phyloP scores from a whole-genome alignment of 2,329 filamentous ascomycete genomes.

The Botrytis squamosa region DNA sequence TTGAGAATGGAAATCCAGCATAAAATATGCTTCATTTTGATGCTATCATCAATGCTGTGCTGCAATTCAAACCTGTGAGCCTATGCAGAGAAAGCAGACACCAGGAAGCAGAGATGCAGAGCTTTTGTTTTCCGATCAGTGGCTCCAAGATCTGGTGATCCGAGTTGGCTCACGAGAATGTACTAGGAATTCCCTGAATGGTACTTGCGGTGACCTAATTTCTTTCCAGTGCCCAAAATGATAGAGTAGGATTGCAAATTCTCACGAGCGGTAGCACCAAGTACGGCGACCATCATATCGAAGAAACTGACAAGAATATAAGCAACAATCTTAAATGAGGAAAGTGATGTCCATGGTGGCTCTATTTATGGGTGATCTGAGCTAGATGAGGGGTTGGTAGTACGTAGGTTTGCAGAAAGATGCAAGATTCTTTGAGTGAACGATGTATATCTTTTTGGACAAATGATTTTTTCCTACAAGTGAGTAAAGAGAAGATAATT shows the following conservation, averaged over 20 bases:
- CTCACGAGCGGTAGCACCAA: background rate
- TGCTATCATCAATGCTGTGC: background rate
- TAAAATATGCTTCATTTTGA: background rate
- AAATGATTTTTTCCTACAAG: background rate
- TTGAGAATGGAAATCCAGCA: background rate
- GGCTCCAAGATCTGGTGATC: background rate
- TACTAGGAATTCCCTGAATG: background rate
- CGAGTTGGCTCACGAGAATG: background rate
- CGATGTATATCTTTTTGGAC: background rate
- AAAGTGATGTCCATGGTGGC: background rate
- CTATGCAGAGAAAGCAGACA: background rate
- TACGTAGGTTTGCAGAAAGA: background rate
- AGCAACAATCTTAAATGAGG: background rate
- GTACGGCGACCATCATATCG: background rate
- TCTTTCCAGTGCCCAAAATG: background rate
- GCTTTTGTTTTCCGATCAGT: background rate
- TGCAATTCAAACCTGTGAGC: background rate
- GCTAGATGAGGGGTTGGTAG: background rate
- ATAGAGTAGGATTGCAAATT: background rate
- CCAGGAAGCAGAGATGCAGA: background rate
- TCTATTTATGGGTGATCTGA: background rate
- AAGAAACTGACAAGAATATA: background rate
- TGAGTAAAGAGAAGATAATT: background rate
- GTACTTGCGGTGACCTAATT: background rate
- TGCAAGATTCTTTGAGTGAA: background rate